Evolutionary conservation across 2,329 filamentous ascomycete species (phyloP).

Genomic region (Penicillium sp.): DNA sequence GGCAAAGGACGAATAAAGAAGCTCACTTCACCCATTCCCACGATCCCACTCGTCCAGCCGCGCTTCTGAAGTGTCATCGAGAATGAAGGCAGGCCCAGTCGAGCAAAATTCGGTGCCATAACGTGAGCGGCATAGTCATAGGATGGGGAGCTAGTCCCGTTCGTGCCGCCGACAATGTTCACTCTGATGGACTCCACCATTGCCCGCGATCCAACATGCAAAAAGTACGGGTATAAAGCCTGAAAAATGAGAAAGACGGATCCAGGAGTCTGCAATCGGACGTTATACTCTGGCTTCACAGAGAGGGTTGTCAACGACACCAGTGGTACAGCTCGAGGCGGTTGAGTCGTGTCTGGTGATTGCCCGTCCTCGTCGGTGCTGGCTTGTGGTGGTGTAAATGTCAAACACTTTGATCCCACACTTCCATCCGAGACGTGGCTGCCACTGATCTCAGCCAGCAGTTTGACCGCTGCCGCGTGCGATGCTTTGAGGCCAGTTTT

Average conservation of each 20-base stretch:
- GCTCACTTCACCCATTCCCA: slow-evolving; percentile 51
- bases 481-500: slow-evolving; percentile 60
- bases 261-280: slow-evolving; percentile 53
- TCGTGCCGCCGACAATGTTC: slow-evolving; percentile 59
- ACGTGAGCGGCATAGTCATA: slow-evolving; percentile 60
- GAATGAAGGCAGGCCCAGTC: slow-evolving; percentile 54
- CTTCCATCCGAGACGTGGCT: slow-evolving; percentile 42
- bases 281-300: slow-evolving; percentile 38
- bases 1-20: slow-evolving; percentile 51
- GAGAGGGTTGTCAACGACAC: slow-evolving; percentile 9
- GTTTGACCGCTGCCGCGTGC: slow-evolving; percentile 58
- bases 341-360: background rate
- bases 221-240: slow-evolving; percentile 59
- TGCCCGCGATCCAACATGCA: slow-evolving; percentile 44
- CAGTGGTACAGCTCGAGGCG: slow-evolving; percentile 9
- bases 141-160: slow-evolving; percentile 57
- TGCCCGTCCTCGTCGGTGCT: background rate
- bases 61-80: slow-evolving; percentile 46
- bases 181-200: slow-evolving; percentile 35
- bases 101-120: slow-evolving; percentile 54
- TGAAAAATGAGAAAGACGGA: slow-evolving; percentile 60
- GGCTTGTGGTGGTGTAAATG: slow-evolving; percentile 2
- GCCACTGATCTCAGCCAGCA: slow-evolving; percentile 52
- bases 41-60: slow-evolving; percentile 55
- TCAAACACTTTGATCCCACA: slow-evolving; percentile 39